Evolutionary conservation across 2,329 filamentous ascomycete genomes (phyloP).

Genomic region (Cytospora piceae): DNA sequence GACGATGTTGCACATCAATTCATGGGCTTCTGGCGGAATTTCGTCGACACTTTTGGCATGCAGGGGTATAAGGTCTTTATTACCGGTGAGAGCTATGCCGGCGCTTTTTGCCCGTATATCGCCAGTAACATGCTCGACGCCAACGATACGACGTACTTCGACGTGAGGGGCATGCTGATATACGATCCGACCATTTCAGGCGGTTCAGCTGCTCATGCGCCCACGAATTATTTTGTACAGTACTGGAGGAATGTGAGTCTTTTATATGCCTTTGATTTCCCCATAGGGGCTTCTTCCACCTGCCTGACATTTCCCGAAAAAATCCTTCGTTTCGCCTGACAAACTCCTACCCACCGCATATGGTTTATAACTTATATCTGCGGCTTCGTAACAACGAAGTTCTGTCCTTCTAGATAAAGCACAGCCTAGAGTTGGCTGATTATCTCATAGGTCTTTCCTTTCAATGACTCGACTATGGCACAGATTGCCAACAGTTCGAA

Average conservation of each 20-base stretch:
- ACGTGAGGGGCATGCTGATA: conserved; percentile 68
- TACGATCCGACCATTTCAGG: conserved; percentile 68
- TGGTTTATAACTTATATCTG: not conserved
- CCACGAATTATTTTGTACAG: conserved; percentile 60
- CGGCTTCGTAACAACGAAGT: not conserved
- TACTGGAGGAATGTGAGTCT: conserved; percentile 46
- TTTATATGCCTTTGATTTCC: not conserved
- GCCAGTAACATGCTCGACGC: conserved; percentile 69
- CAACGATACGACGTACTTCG: conserved; percentile 64
- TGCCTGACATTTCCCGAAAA: not conserved
- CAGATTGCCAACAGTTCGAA: conserved; percentile 54
- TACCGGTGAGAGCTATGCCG: conserved; percentile 58
- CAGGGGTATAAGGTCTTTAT: conserved; percentile 69
- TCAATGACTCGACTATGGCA: conserved; percentile 59
- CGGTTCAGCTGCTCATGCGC: conserved; percentile 44
- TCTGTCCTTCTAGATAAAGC: not conserved
- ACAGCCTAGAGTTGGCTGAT: not conserved
- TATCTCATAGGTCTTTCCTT: conserved; percentile 51
- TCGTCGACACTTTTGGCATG: conserved; percentile 66
- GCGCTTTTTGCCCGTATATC: conserved; percentile 68
- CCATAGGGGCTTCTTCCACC: not conserved
- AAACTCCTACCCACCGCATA: no score
- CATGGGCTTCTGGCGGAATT: conserved; percentile 75
- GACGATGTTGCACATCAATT: conserved; percentile 69
- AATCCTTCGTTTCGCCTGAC: no score